Evolutionary conservation across 1,139 yeast species (phyloP), one percentile per base, ranked within the genome.

Genomic region (Geotrichum candidum): DNA sequence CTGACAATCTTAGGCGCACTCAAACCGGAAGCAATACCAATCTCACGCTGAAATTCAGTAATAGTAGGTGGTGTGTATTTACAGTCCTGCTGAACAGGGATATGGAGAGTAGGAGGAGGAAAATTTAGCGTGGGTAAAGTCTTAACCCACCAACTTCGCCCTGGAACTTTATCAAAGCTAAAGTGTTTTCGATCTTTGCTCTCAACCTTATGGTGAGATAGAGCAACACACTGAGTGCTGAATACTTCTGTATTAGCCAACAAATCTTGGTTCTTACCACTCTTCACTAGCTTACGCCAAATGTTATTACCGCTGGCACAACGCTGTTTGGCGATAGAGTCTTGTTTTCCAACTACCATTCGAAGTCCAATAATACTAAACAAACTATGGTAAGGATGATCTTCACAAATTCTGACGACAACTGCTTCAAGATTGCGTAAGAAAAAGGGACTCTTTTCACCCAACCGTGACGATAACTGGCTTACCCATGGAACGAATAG

Each of bases 1-100:
- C 77, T 80, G 57, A 86, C 79, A 58, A 94, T 87, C 71, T 92
- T 92, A 0, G 99, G 99, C 64, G 86, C 80, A 68, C 97, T 90
- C 18, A 92, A 74, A 1, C 99, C 99, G 0, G 88, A 72, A 0
- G 99, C 96, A 38, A 90, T 79, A 0, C 73, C 67, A 1, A 91
- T 75, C 2, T 71, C 74, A 0, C 80, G 75, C 6, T 79, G 80
- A 2, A 88, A 79, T 0, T 68, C 67, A 0, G 66, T 57, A 51
- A 94, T 82, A 1, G 72, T 70, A 0, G 91, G 84, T 0, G 86
- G 71, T 0, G 69, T 62, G 67, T 88, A 88, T 22, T 80, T 74
- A 10, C 80, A 76, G 51, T 78, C 77, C 0, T 71, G 70, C 13
- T 79, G 78, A 1, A 86, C 73, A 0, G 78, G 72, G 18, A 86